Evolutionary conservation across 331 rosid species (phyloP).

Genomic region (Malus hybrid): DNA sequence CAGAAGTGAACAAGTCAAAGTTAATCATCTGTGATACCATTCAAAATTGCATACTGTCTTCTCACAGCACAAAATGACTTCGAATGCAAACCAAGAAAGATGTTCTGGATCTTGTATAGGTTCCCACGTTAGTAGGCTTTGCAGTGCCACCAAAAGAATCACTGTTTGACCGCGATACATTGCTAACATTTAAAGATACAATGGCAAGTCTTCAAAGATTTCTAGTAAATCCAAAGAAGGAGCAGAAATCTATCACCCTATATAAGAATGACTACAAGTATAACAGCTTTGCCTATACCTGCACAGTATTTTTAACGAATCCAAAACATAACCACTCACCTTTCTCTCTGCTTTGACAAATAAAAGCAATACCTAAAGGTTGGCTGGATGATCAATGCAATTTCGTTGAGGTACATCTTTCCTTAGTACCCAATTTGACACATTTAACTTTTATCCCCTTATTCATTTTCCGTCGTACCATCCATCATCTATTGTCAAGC

Average conservation of each 20-base stretch:
- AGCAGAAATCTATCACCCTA: neutral
- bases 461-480: neutral
- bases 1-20: conserved; percentile 11
- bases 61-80: neutral
- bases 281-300: neutral
- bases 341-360: neutral
- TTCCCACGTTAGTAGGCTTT: no score
- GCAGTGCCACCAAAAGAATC: neutral
- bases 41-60: neutral
- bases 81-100: neutral
- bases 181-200: neutral
- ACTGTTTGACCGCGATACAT: neutral
- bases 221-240: neutral
- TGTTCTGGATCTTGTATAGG: no score
- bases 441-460: neutral
- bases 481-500: neutral
- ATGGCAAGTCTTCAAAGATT: neutral
- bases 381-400: neutral
- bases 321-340: no score
- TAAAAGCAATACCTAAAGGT: neutral
- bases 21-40: neutral
- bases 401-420: neutral
- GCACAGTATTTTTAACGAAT: neutral
- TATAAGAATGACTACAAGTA: neutral
- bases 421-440: neutral